Base-by-base conservation (phyloP, 2,329 filamentous ascomycete species). In the Xylariomycetidae sp. region DNA sequence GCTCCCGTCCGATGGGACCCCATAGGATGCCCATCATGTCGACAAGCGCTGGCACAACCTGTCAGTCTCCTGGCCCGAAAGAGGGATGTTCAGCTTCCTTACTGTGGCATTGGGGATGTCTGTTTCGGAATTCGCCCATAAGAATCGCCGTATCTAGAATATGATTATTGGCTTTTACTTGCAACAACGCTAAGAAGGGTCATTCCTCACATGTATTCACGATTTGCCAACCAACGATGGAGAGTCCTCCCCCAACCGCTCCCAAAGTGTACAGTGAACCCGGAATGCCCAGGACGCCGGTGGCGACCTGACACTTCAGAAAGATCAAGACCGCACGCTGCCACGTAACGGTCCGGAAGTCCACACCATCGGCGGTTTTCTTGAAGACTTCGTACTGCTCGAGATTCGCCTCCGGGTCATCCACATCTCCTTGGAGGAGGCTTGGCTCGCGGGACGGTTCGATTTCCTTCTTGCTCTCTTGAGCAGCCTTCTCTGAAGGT, bases 291-390 rank as follows among this genome's bases (percentile, higher is more conserved):
- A 53, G 32, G 37, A 57, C 41, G 41, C 53, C 32, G 46, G 37
- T 49, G 29, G 48, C 52, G 14, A 56, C 51, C 31, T 53, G 49
- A 27, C 53, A 46, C 49, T 62, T 62, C 39, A 59, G 46, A 38
- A 66, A 64, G 39, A 67, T 58, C 22, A 65, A 48, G 11, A 56
- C 57, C 11, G 61, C 61, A 30, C 59, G 46, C 34, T 61, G 53
- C 62, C 64, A 67, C 28, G 59, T 61, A 16, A 56, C 49, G 2
- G 48, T 54, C 1, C 53, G 46, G 22, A 55, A 56, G 7, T 55
- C 40, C 16, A 57, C 50, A 8, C 49, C 53, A 23, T 53, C 51
- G 1, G 38, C 35, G 8, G 45, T 46, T 13, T 44, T 31, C 22
- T 41, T 37, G 36, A 56, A 56, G 25, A 56, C 50, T n/a, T 54